Conservation (phyloP, 495 filamentous ascomycete species). For the Aspergillus olivimuriae region DNA sequence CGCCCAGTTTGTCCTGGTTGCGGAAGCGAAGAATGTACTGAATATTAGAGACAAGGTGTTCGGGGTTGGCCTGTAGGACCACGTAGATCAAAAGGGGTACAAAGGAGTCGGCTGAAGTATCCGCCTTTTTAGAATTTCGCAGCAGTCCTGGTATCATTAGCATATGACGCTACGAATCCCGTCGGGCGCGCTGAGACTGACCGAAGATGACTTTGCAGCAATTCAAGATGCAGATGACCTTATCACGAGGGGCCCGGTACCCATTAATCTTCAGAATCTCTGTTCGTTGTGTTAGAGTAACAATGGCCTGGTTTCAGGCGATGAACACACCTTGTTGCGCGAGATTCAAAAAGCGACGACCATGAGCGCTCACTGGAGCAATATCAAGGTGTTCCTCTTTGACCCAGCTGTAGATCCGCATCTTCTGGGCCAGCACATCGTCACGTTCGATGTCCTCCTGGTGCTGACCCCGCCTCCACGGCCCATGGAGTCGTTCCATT, state of each 20-base stretch:
- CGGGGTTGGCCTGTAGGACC: slow-evolving; percentile 87
- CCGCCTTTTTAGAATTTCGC: slow-evolving; percentile 76
- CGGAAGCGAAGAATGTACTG: slow-evolving; percentile 97
- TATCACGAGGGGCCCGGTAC: slow-evolving; percentile 92
- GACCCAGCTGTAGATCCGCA: slow-evolving; percentile 94
- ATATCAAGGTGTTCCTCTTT: slow-evolving; percentile 94
- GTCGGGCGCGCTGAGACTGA: slow-evolving; percentile 32
- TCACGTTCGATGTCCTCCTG: slow-evolving; percentile 98
- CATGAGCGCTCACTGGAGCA: slow-evolving; percentile 72
- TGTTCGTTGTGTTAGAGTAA: slow-evolving; percentile 29
- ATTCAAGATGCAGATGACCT: slow-evolving; percentile 96
- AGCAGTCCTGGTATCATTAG: slow-evolving; percentile 57
- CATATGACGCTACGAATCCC: background rate
- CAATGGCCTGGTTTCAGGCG: background rate
- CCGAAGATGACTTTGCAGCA: slow-evolving; percentile 99
- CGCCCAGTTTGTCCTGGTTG: slow-evolving; percentile 93
- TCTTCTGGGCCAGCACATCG: slow-evolving; percentile 90
- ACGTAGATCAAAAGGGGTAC: slow-evolving; percentile 95
- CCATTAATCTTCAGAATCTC: slow-evolving; percentile 93
- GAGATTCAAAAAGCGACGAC: slow-evolving; percentile 77
- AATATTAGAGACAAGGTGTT: slow-evolving; percentile 93
- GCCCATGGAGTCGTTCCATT: slow-evolving; percentile 63
- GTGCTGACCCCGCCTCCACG: slow-evolving; percentile 86
- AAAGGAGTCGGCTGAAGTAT: slow-evolving; percentile 94
- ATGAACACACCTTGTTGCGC: slow-evolving; percentile 70